Base-by-base conservation (phyloP, 2,329 filamentous ascomycete genomes). In the Botryotinia convoluta region DNA sequence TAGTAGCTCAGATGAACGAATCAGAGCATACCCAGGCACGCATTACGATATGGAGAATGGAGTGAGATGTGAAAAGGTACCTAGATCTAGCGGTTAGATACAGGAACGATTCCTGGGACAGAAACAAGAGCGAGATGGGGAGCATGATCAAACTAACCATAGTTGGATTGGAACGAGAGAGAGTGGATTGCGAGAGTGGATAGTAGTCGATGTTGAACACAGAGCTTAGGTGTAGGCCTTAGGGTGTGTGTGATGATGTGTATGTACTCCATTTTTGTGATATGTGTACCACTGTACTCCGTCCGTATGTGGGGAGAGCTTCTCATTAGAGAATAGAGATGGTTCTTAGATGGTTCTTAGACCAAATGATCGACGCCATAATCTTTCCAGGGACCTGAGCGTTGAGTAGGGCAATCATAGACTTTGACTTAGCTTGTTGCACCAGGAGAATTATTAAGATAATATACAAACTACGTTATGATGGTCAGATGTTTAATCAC, bases 71-170 rank as follows among this genome's bases (percentile, higher is more conserved):
- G 48, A 29, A 29, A 57, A 57, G n/a, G 64, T 67, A 54, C 48
- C 48, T 67, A 39, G 64, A 67, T 39, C 64, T 54, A 67, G 64
- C 64, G 64, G 45, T 51, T 67, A 67, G 64, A 67, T 51, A 54
- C 64, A 67, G 64, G 64, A 67, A 57, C n/a, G 26, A n/a, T 26
- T 57, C 51, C 51, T 29, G 45, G 51, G 35, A 29, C 45, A 67
- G 64, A 45, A 67, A 54, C 32, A 18, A 3, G 64, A 67, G 64
- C 37, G 45, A 63, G 61, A 67, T 67, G 64, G 64, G 64, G 64
- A 67, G 51, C 45, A 67, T 67, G 64, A 54, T 39, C 64, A 32
- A 67, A 67, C 63, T 39, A 48, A 61, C 35, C 22, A 61, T 14
- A 61, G 59, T 26, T n/a, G 60, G 35, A 39, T 16, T 62, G 60